Evolutionary conservation across 164 flowering plant genomes (phyloP).

Genomic region (Umbilicus rupestris): DNA sequence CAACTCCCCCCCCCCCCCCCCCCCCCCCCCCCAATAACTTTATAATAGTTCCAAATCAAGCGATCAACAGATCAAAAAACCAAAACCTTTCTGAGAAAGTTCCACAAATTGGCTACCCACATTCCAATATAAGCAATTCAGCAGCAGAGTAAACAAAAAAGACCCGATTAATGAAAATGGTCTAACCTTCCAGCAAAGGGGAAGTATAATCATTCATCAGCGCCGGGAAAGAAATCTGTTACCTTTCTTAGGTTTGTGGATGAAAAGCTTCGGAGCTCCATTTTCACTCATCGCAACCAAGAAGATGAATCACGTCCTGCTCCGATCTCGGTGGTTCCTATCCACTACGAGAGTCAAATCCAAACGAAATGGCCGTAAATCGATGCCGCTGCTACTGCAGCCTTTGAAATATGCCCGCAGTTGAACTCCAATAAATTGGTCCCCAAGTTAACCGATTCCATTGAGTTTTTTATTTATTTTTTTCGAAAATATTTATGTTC

Average conservation of each 20-base stretch:
- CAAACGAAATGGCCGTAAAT: too few species aligned
- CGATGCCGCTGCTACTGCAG: background rate
- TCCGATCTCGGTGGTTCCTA: background rate
- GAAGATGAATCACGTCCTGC: background rate
- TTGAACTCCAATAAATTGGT: background rate
- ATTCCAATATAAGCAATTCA: too few species aligned
- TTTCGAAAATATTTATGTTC: too few species aligned
- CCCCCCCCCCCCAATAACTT: background rate
- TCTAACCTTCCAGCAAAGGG: too few species aligned
- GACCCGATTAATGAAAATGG: too few species aligned
- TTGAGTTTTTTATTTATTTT: background rate
- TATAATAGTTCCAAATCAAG: background rate
- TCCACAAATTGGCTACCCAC: too few species aligned
- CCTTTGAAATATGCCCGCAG: background rate
- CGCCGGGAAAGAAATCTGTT: background rate
- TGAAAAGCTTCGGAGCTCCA: background rate
- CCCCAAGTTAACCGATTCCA: background rate
- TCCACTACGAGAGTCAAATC: too few species aligned
- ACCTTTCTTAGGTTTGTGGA: slow-evolving; percentile 2
- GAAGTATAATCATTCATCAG: background rate
- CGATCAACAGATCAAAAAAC: background rate
- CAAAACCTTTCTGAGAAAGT: background rate
- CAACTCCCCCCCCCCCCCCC: background rate
- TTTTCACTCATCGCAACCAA: background rate
- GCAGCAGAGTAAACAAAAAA: too few species aligned